These are phyloP conservation scores for Phialemoniopsis sp. DNA, from an alignment of 2,329 filamentous ascomycete genomes.

Conservation along the genomic window DNA sequence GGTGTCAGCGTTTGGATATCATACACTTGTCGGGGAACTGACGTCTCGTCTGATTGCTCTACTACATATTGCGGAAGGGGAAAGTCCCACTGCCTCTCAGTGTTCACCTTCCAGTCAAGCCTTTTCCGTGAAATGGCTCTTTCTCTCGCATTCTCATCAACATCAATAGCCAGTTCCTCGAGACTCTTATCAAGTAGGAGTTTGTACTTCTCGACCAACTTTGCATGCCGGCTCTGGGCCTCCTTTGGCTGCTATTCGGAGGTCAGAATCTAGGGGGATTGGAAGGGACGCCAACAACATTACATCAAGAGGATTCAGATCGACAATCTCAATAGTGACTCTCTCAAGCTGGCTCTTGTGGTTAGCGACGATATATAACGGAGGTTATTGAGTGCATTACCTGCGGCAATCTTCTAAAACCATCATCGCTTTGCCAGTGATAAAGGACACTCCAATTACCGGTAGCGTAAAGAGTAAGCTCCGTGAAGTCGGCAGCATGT, in stretches of 20 bases:
- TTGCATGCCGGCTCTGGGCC: background rate
- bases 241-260: no score
- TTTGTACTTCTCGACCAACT: background rate
- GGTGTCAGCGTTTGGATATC: no score
- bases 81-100: no score
- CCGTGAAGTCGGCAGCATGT: background rate
- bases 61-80: no score
- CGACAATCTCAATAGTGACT: background rate
- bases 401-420: background rate
- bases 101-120: no score
- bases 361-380: background rate
- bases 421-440: conserved; percentile 5
- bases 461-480: conserved; percentile 4
- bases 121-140: no score
- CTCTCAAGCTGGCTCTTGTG: background rate
- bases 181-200: no score
- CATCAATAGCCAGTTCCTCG: no score
- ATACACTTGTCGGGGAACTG: no score
- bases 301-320: background rate
- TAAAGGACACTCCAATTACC: conserved; percentile 6
- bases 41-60: no score
- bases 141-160: no score
- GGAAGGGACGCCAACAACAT: background rate
- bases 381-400: background rate
- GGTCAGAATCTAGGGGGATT: no score